phyloP scores from a whole-genome alignment of 352 stramenopile species.

The Globisporangium apiculatum region DNA sequence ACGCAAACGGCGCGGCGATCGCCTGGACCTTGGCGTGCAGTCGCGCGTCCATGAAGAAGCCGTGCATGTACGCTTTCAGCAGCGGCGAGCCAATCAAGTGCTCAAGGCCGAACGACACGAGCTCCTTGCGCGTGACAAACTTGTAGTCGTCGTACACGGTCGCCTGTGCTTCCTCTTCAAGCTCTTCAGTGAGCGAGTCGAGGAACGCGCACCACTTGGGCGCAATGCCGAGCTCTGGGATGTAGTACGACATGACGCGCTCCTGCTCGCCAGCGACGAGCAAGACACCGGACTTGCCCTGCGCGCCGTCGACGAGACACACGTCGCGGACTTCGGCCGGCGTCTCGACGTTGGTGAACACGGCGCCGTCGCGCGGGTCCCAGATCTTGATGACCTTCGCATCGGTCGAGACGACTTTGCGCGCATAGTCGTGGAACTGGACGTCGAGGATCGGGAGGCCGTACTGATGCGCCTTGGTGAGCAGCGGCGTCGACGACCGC shows the following conservation, averaged over 20 bases:
- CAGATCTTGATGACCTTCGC: slow-evolving; percentile 98
- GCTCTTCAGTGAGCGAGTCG: slow-evolving; percentile 98
- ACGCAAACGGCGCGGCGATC: slow-evolving; percentile 96
- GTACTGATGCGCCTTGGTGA: slow-evolving; percentile 97
- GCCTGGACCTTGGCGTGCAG: slow-evolving; percentile 96
- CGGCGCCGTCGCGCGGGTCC: slow-evolving; percentile 84
- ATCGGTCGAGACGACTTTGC: slow-evolving; percentile 93
- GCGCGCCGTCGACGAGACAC: slow-evolving; percentile 88
- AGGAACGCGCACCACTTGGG: slow-evolving; percentile 99
- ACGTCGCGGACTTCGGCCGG: slow-evolving; percentile 95
- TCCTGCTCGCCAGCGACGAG: slow-evolving; percentile 96
- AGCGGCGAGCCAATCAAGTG: slow-evolving; percentile 97
- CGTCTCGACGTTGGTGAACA: slow-evolving; percentile 97
- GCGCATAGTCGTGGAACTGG: slow-evolving; percentile 88
- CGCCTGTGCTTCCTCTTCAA: slow-evolving; percentile 94
- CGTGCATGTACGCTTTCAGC: slow-evolving; percentile 99
- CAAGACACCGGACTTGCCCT: slow-evolving; percentile 92
- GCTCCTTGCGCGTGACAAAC: slow-evolving; percentile 94
- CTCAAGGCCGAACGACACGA: slow-evolving; percentile 94
- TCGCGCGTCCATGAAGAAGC: slow-evolving; percentile 99
- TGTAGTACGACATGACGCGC: slow-evolving; percentile 97
- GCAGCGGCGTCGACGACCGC: slow-evolving; percentile 89
- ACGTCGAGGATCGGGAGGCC: slow-evolving; percentile 93
- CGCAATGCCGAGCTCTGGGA: slow-evolving; percentile 95
- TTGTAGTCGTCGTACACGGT: slow-evolving; percentile 99